Evolutionary conservation across 2,329 filamentous ascomycete species (phyloP), one percentile per base, ranked within the genome.

Genomic region (Fusarium incarnatum): DNA sequence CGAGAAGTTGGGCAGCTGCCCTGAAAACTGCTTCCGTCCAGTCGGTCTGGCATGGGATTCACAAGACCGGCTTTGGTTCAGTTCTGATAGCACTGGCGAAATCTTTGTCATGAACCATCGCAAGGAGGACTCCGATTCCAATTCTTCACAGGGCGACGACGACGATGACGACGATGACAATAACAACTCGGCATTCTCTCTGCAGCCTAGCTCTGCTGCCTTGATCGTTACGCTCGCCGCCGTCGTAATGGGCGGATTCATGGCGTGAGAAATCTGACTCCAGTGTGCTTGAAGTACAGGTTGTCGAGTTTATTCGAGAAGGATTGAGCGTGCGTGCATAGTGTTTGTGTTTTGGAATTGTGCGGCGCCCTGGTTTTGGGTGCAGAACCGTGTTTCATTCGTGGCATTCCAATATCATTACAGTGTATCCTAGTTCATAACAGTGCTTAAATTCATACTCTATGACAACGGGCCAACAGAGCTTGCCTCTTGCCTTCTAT

Each of bases 71-170:
- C 78, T 92, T 11, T 92, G 87, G 78, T 85, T 91, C 81, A 86
- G 82, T 60, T 88, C 85, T 7, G 90, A 92, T 76, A 76, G 82
- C 16, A 89, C 89, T 1, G 90, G 89, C 8, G 90, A 92, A 81
- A 85, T 92, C 44, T 92, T 87, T 71, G 85, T 91, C 7, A 74
- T 89, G 41, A 28, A 60, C 22, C 48, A 53, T 9, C 25, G 18
- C 18, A 40, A 37, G 13, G 37, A 53, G 42, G 58, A 56, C 27
- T 61, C 65, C 27, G 47, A 52, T 11, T 57, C 46, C 10, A 46
- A 25, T 27, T 25, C 46, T 7, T 27, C 40, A 15, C 49, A 27
- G 8, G 68, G 40, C 45, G 49, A 46, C 30, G 56, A 55, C 9
- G 66, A 61, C 8, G 66, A 59, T 15, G 56, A 55, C 8, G 66